These are phyloP conservation scores for Microsporum audouinii DNA, from an alignment of 2,329 filamentous ascomycete genomes.

Conservation along the genomic window DNA sequence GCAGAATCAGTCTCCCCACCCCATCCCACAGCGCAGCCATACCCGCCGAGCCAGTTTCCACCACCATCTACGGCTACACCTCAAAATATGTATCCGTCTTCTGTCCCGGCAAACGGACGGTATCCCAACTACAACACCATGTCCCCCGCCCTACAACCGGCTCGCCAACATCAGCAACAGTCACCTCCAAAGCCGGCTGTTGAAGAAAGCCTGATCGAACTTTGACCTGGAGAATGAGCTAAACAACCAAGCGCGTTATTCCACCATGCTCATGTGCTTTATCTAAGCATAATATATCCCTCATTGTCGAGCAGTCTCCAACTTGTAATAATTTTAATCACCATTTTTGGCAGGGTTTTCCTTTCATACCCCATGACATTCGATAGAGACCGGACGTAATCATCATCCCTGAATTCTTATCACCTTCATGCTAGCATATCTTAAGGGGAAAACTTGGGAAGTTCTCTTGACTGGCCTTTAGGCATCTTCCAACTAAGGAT, in stretches of 20 bases:
- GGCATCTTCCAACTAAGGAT: no score
- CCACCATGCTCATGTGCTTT: neutral
- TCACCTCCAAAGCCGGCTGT: conserved; percentile 40
- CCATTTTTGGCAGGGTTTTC: neutral
- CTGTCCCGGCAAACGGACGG: neutral
- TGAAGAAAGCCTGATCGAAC: conserved; percentile 71
- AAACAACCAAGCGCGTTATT: neutral
- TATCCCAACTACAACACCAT: conserved; percentile 1
- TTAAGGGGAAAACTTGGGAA: no score
- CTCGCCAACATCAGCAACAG: conserved; percentile 46
- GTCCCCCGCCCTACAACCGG: conserved; percentile 17
- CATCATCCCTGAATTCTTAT: neutral
- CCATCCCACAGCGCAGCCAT: neutral
- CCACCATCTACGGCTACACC: neutral
- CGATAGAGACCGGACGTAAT: neutral
- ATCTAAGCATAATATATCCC: neutral
- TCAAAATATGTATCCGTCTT: neutral
- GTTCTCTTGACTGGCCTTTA: no score
- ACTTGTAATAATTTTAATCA: neutral
- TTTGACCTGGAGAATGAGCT: conserved; percentile 35
- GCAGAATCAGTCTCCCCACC: neutral
- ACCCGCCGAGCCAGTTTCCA: neutral
- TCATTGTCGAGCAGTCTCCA: neutral
- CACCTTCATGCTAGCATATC: neutral
- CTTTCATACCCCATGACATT: neutral